phyloP scores from a whole-genome alignment of 768 basidiomycete species.

The Galerina marginata region DNA sequence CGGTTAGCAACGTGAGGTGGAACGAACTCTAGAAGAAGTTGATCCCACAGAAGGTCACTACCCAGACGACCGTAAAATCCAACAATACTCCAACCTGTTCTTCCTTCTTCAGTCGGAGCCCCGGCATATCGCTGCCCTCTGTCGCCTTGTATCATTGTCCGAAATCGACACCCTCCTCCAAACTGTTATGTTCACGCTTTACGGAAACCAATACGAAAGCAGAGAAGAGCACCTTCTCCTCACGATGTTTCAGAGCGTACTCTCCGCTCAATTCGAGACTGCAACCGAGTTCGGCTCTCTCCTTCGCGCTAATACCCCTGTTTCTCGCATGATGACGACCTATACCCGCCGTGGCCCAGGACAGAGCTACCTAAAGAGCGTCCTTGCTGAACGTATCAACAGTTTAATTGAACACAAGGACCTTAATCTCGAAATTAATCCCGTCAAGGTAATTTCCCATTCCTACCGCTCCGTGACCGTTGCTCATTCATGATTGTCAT shows the following conservation, averaged over 20 bases:
- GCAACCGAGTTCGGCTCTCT: conserved; percentile 99
- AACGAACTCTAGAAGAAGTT: conserved; percentile 93
- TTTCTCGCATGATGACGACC: conserved; percentile 99
- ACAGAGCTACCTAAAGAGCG: conserved; percentile 97
- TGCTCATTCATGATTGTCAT: conserved; percentile 3
- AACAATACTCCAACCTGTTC: conserved; percentile 98
- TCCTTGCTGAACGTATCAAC: conserved; percentile 97
- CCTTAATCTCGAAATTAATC: conserved; percentile 98
- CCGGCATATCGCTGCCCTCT: conserved; percentile 94
- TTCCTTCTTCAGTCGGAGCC: conserved; percentile 99
- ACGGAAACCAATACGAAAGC: conserved; percentile 99
- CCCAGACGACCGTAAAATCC: conserved; percentile 91
- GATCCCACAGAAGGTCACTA: conserved; percentile 92
- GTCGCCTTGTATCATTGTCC: conserved; percentile 92
- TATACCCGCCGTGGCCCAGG: conserved; percentile 99
- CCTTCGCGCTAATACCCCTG: conserved; percentile 97
- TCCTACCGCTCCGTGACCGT: neutral
- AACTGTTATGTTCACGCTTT: conserved; percentile 99
- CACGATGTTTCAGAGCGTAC: conserved; percentile 99
- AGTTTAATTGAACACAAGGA: conserved; percentile 99
- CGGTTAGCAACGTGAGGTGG: conserved; percentile 89
- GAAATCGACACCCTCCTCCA: conserved; percentile 99
- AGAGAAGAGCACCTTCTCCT: conserved; percentile 97
- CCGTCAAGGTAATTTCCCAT: conserved; percentile 75
- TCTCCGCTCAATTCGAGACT: conserved; percentile 98